Evolutionary conservation across 495 filamentous ascomycete species (phyloP).

Genomic region (Thozetella sp.): DNA sequence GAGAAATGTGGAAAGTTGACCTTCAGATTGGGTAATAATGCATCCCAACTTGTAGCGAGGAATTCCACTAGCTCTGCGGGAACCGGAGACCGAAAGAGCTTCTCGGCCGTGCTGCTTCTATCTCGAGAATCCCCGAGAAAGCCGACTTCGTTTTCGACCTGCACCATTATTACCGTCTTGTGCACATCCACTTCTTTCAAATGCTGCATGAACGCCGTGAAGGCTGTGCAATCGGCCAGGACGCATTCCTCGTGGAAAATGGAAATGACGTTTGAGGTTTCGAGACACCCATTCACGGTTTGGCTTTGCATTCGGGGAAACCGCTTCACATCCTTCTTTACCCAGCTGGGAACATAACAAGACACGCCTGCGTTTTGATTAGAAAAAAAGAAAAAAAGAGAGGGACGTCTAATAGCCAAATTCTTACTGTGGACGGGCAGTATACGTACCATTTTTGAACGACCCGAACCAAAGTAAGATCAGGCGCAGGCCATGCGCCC

Average conservation of each 20-base stretch:
- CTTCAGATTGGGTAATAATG: slow-evolving; percentile 16
- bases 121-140: slow-evolving; percentile 49
- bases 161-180: slow-evolving; percentile 49
- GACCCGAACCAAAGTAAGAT: slow-evolving; percentile 52
- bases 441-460: slow-evolving; percentile 50
- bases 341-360: slow-evolving; percentile 42
- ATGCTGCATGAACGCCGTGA: slow-evolving; percentile 35
- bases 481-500: slow-evolving; percentile 39
- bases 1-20: slow-evolving; percentile 20
- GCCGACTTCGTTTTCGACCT: slow-evolving; percentile 51
- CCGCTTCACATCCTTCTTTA: slow-evolving; percentile 42
- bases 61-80: slow-evolving; percentile 32
- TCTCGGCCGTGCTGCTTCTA: slow-evolving; percentile 32
- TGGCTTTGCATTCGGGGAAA: slow-evolving; percentile 39
- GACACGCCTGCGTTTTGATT: slow-evolving; percentile 24
- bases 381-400: too few relatives aligned
- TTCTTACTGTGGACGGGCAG: too few relatives aligned
- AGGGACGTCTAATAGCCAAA: not conserved
- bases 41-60: slow-evolving; percentile 28
- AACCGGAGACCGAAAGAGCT: slow-evolving; percentile 30
- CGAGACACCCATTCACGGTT: slow-evolving; percentile 24
- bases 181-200: slow-evolving; percentile 37
- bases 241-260: slow-evolving; percentile 36
- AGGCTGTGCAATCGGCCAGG: slow-evolving; percentile 38
- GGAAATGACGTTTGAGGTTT: slow-evolving; percentile 32